Evolutionary conservation across 2,329 filamentous ascomycete species (phyloP), one percentile per base, ranked within the genome.

Genomic region (Colletotrichum brevisporum): DNA sequence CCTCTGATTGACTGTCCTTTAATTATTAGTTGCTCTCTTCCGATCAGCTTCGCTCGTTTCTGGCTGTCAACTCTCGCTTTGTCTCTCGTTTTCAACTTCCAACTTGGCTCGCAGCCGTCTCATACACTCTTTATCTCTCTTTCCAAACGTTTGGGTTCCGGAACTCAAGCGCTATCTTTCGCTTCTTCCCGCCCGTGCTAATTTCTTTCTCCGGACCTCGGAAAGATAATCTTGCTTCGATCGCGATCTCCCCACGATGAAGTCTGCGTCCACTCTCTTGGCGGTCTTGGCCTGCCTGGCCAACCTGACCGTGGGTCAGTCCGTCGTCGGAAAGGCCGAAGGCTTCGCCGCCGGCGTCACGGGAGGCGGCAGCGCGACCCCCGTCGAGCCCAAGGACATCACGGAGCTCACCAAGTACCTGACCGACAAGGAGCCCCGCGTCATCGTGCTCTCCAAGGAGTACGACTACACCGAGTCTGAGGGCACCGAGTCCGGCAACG

Each of bases 301-400:
- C 47, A 57, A 67, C 52, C 36, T 66, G 31, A 24, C 65, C 10
- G 48, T 51, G n/a, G 54, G 64, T 16, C 64, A 68, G 50, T 55
- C 50, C 45, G 76, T 78, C 16, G 64, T 71, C 10, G 77, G 77
- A 24, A 74, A 73, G 27, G 71, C 77, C 3, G 75, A 77, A 36
- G 77, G 77, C 24, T 78, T 78, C 41, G 77, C 77, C 15, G 62
- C 72, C 5, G 76, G 85, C 41, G 83, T 85, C 1, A 88, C 86
- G 39, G 86, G 86, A 47, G 86, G 86, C 71, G 86, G 85, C 36
- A 78, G 74, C 59, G 85, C 84, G 15, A 76, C 82, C 13, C 78
- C 84, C 6, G 71, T 72, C 0, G 81, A 82, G 53, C 85, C 85
- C 16, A 77, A 76, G 24, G 80, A 80, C 50, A 84, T 79, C 24